These are phyloP conservation scores for Penicillium ucsense DNA, from an alignment of 495 filamentous ascomycete genomes.

Conservation along the genomic window DNA sequence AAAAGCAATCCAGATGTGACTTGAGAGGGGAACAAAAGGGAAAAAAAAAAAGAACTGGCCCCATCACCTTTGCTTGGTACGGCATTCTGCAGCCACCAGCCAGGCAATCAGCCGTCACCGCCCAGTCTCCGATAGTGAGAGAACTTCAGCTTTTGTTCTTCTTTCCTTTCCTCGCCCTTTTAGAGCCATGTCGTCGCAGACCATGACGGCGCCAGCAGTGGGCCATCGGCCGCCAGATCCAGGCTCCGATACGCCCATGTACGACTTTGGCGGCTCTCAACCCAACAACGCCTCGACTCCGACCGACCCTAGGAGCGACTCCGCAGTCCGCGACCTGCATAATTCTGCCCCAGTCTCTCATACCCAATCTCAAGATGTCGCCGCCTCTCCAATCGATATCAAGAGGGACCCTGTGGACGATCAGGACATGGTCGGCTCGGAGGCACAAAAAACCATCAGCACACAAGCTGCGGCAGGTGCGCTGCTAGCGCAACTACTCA, in stretches of 20 bases:
- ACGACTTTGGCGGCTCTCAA: slow-evolving; percentile 32
- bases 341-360: slow-evolving; percentile 32
- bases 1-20: too few relatives aligned
- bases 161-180: slow-evolving; percentile 17
- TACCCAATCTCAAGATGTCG: slow-evolving; percentile 13
- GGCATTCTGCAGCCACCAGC: slow-evolving; percentile 18
- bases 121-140: slow-evolving; percentile 16
- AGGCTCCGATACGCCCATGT: slow-evolving; percentile 31
- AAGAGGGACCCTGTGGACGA: slow-evolving; percentile 24
- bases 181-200: slow-evolving; percentile 47
- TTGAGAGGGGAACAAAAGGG: neutral
- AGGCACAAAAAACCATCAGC: slow-evolving; percentile 12
- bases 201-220: slow-evolving; percentile 47
- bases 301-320: slow-evolving; percentile 33
- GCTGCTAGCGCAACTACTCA: slow-evolving; percentile 35
- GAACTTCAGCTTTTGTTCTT: slow-evolving; percentile 24
- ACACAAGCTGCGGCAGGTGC: slow-evolving; percentile 36
- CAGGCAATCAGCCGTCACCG: slow-evolving; percentile 22
- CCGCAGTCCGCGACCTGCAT: slow-evolving; percentile 38
- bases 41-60: slow-evolving; percentile 12
- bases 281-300: slow-evolving; percentile 16
- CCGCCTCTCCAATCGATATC: slow-evolving; percentile 23
- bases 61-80: slow-evolving; percentile 5
- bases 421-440: slow-evolving; percentile 7
- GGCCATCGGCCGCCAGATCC: slow-evolving; percentile 42